These are phyloP conservation scores for Eremomyces bilateralis DNA, from an alignment of 495 filamentous ascomycete genomes.

Conservation along the genomic window DNA sequence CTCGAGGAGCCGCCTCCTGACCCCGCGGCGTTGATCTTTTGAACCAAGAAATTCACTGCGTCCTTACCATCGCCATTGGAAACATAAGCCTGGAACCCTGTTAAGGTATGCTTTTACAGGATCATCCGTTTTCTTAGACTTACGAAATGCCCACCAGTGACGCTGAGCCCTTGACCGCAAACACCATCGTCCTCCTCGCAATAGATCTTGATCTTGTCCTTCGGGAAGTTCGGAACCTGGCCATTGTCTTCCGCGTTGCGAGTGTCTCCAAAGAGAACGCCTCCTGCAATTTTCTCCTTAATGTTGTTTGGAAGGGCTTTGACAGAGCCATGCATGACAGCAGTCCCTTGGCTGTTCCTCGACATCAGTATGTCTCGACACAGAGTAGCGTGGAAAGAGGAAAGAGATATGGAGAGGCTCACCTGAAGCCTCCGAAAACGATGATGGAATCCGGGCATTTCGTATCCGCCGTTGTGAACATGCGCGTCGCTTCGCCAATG, in stretches of 20 bases:
- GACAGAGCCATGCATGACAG: slow-evolving; percentile 3
- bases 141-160: not conserved
- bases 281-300: slow-evolving; percentile 2
- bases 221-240: slow-evolving; percentile 2
- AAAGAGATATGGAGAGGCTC: no score
- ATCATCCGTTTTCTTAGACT: no score
- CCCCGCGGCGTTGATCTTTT: no score
- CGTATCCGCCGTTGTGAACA: slow-evolving; percentile 11
- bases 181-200: slow-evolving; percentile 1
- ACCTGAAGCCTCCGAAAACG: slow-evolving; percentile 10
- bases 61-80: not conserved
- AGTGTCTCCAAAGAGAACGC: slow-evolving; percentile 4
- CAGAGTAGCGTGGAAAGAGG: no score
- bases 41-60: not conserved
- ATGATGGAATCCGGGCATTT: slow-evolving; percentile 5
- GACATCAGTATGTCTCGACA: not conserved
- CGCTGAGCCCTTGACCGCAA: not conserved
- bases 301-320: not conserved
- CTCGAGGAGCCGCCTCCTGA: no score
- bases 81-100: no score
- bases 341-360: slow-evolving; percentile 2
- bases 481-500: slow-evolving; percentile 21
- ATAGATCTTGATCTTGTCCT: slow-evolving; percentile 1
- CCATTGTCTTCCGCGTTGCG: slow-evolving; percentile 1
- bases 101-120: no score